Conservation (phyloP, 2,329 filamentous ascomycete genomes). For the Arthrobotrys pseudoclavata region DNA sequence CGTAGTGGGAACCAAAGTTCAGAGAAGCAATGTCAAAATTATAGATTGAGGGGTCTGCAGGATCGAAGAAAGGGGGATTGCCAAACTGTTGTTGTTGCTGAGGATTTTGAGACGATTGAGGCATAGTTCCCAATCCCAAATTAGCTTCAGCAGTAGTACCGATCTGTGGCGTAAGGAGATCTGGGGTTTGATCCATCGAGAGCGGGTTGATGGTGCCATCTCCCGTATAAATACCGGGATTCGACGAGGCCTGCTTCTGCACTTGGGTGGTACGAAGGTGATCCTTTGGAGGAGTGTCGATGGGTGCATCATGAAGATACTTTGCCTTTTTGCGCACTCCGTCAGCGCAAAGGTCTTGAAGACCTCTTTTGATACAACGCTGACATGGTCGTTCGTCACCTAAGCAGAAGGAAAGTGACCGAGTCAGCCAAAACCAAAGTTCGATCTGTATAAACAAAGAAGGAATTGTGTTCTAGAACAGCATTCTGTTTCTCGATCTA, state of each 20-base stretch:
- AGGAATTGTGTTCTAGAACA: constrained; percentile 46
- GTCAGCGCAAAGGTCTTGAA: constrained; percentile 92
- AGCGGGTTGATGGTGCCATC: constrained; percentile 64
- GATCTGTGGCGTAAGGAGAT: constrained; percentile 65
- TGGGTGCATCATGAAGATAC: constrained; percentile 93
- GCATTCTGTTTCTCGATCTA: constrained; percentile 54
- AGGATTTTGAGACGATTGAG: constrained; percentile 63
- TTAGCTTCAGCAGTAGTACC: constrained; percentile 49
- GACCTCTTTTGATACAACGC: constrained; percentile 91
- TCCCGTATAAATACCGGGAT: constrained; percentile 60
- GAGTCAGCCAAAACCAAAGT: constrained; percentile 42
- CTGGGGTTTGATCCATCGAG: constrained; percentile 61
- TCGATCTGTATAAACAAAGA: not conserved
- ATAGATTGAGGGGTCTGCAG: constrained; percentile 90
- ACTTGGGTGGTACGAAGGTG: constrained; percentile 61
- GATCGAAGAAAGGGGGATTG: constrained; percentile 79
- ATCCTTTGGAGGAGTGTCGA: constrained; percentile 66
- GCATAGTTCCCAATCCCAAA: constrained; percentile 56
- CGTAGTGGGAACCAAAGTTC: constrained; percentile 96
- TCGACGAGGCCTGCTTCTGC: constrained; percentile 45
- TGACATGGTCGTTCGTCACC: constrained; percentile 95
- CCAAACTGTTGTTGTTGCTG: constrained; percentile 68
- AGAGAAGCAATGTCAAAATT: constrained; percentile 95
- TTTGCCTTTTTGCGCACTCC: constrained; percentile 99
- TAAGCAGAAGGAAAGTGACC: constrained; percentile 66